Evolutionary conservation across 1,284 basidiomycete species (phyloP).

Genomic region (Cutaneotrichosporon cyanovorans): DNA sequence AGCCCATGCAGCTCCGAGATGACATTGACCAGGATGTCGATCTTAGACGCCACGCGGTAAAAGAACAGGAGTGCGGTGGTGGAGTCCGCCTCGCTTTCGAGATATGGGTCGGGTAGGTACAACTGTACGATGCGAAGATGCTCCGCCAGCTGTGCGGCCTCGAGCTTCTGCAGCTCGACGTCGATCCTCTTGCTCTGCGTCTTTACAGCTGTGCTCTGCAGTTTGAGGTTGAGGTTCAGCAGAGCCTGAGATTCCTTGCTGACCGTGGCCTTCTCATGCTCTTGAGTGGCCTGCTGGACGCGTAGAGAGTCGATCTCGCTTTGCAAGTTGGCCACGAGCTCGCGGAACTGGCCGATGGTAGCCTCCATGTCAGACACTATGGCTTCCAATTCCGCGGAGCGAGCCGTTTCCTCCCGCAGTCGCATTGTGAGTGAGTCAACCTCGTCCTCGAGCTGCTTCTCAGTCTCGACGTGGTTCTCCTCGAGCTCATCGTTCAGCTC

Average conservation of each 20-base stretch:
- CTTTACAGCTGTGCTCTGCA: slow-evolving; percentile 81
- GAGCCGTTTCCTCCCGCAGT: slow-evolving; percentile 59
- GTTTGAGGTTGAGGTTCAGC: slow-evolving; percentile 83
- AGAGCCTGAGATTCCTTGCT: slow-evolving; percentile 69
- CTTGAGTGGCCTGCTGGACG: slow-evolving; percentile 71
- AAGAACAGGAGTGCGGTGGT: slow-evolving; percentile 85
- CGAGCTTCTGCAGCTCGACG: slow-evolving; percentile 72
- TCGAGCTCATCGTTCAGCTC: slow-evolving; percentile 96
- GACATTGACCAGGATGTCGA: slow-evolving; percentile 71
- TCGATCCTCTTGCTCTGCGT: slow-evolving; percentile 82
- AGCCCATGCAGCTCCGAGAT: slow-evolving; percentile 73
- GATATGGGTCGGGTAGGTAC: slow-evolving; percentile 74
- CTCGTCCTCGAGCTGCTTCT: slow-evolving; percentile 84
- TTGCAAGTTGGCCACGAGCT: slow-evolving; percentile 75
- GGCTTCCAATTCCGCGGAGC: slow-evolving; percentile 64
- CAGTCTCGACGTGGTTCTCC: slow-evolving; percentile 90
- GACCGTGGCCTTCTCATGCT: slow-evolving; percentile 66
- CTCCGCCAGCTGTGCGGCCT: slow-evolving; percentile 71
- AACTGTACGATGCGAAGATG: slow-evolving; percentile 60
- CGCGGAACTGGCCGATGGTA: slow-evolving; percentile 84
- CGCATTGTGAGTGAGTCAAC: slow-evolving; percentile 57
- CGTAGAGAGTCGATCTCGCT: slow-evolving; percentile 79
- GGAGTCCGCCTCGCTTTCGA: slow-evolving; percentile 76
- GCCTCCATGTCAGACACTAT: slow-evolving; percentile 72
- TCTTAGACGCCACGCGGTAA: slow-evolving; percentile 72